Base-by-base conservation (phyloP, 495 filamentous ascomycete genomes). In the Copromyces sp. region DNA sequence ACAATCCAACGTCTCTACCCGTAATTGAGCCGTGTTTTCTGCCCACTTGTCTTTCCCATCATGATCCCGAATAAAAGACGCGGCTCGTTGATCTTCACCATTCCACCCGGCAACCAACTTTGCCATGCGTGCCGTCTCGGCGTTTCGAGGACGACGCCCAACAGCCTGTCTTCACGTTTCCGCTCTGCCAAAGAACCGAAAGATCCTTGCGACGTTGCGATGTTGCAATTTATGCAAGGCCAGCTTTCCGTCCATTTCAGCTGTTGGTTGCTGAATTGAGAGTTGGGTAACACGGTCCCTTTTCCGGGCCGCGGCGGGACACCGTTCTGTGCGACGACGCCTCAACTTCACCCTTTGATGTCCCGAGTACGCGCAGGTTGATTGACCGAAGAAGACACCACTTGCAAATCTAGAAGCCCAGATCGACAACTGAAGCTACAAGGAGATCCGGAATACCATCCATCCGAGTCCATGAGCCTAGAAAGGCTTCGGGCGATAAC, bases 121-220 rank as follows among this genome's bases (percentile, higher is more conserved):
- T 20, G 14, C 53, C 29, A 35, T 61, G 12, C 24, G 12, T 61
- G 12, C 24, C 24, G 53, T 61, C 53, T 61, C 45, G 9, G 20
- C 45, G 2, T 53, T 8, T 53, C 20, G 4, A 29, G 20, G 47
- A 24, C 4, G 47, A 7, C 20, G 20, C 20, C 47, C 47, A 59
- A 29, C 53, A 35, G 1, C 1, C 53, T 8, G 11, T 12, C 47
- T 7, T 61, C 1, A 61, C 24, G 47, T 61, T 61, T 61, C 12
- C 47, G 39, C 39, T 40, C 2, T 7, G 5, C 0, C 47, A 20
- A 61, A 35, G 14, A 2, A 35, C 32, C 5, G 12, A 35, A 17
- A 35, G 53, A 35, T 61, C 6, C 53, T 65, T 65, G 53, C 53
- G 29, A 65, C 53, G 29, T 65, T 65, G 53, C 53, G 2, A 65